Evolutionary conservation across 305 asterid genomes (phyloP), one percentile per base, ranked within the genome.

Genomic region (Fraxinus greggii): DNA sequence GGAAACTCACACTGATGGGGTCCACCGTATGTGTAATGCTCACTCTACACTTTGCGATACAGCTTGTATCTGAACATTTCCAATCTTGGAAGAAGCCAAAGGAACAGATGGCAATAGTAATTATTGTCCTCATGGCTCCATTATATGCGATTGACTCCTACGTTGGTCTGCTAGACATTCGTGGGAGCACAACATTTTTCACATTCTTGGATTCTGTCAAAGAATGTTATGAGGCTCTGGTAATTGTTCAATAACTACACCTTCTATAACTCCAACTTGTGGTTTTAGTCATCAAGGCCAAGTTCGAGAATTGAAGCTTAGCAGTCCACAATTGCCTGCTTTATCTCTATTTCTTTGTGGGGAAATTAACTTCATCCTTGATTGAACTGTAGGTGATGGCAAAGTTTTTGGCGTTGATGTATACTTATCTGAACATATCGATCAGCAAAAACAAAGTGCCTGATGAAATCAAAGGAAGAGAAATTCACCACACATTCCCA

Each of bases 141-240:
- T 78, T 96, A 35, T 96, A 96, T 87, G 97, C 98, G 73, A 86
- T 96, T 65, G 89, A 80, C 88, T 96, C 99, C 77, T 96, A 88
- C 35, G 86, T 93, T 72, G 99, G 99, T 54, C 85, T 96, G 91
- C 83, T 96, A 40, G 99, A 92, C 91, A 84, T 94, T 88, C 89
- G 80, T 67, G 99, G 99, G 84, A 94, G 99, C 86, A 72, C 83
- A 36, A 90, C 98, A 31, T 96, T 94, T 86, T 93, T 96, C 90
- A 94, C 98, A 80, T 90, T 94, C 93, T 84, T 96, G 93, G 99
- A 96, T n/a, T 94, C 99, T 80, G 61, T 96, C 83, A 96, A 96
- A 85, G 99, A 96, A 88, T 96, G 99, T 81, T 96, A 96, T 10
- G 99, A 96, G 86, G 99, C 98, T 85, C 87, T 96, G 92, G 99